These are phyloP conservation scores for Diaporthe nobilis DNA, from an alignment of 2,329 filamentous ascomycete genomes.

Conservation along the genomic window DNA sequence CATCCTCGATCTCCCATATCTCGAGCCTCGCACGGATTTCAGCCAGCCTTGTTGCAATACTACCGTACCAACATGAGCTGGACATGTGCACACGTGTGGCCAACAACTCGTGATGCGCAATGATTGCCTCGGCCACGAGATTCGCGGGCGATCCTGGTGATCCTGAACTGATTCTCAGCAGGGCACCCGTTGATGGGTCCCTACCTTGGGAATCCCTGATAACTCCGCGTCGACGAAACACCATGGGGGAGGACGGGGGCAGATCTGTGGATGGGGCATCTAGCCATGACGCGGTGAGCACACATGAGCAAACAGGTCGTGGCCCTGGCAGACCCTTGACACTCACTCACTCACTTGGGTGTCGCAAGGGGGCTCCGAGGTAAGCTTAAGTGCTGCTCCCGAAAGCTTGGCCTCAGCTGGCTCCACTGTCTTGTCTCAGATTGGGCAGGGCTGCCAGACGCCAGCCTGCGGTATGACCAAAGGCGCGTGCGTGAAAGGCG, in stretches of 20 bases:
- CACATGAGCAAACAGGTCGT: constrained; percentile 13
- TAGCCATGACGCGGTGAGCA: not conserved
- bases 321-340: not conserved
- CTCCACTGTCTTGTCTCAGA: constrained; percentile 34
- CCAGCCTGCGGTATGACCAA: not conserved
- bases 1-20: constrained; percentile 21
- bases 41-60: constrained; percentile 9
- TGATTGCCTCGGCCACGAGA: constrained; percentile 8
- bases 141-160: constrained; percentile 22
- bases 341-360: constrained; percentile 12
- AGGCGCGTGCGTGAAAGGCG: not conserved
- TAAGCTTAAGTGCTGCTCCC: constrained; percentile 38
- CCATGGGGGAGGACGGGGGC: not conserved
- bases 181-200: not conserved
- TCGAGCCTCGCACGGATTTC: constrained; percentile 23
- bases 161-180: constrained; percentile 14
- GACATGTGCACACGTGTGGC: not conserved
- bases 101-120: not conserved
- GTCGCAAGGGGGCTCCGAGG: constrained; percentile 23
- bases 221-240: constrained; percentile 16
- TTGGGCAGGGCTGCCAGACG: constrained; percentile 22
- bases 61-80: constrained; percentile 5
- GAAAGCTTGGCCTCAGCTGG: constrained; percentile 33
- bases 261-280: constrained; percentile 3
- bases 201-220: constrained; percentile 24